Percentiles rank a stretch among this genome's conserved stretches.
phyloP scores from a whole-genome alignment of 371 early-diverging fungal species.

The Saksenaea oblongispora region DNA sequence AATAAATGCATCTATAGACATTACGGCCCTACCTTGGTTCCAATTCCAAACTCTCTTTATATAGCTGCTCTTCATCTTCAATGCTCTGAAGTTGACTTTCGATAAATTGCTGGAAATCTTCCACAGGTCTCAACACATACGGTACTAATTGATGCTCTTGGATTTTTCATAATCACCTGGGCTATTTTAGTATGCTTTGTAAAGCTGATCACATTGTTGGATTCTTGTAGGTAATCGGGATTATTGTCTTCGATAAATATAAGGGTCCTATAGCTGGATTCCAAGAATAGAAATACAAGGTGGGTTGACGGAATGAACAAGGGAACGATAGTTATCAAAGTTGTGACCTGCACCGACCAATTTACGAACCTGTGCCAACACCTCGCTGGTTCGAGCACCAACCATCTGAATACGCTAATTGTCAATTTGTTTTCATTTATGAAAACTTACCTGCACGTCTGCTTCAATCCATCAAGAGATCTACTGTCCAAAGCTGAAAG shows the following conservation, averaged over 20 bases:
- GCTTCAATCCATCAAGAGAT: constrained; percentile 75
- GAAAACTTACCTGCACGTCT: constrained; percentile 44
- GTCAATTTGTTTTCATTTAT: background rate
- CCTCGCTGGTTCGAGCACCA: constrained; percentile 46
- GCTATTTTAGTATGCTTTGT: constrained; percentile 88
- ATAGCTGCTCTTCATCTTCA: constrained; percentile 60
- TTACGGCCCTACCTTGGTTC: constrained; percentile 88
- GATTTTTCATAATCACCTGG: constrained; percentile 90
- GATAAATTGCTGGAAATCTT: constrained; percentile 85
- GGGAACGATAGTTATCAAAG: constrained; percentile 84
- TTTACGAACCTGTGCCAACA: constrained; percentile 49
- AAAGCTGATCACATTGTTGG: constrained; percentile 85
- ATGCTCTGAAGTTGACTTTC: constrained; percentile 48
- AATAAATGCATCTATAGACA: no score
- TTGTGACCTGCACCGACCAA: constrained; percentile 84
- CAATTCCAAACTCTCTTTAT: constrained; percentile 75
- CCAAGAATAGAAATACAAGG: constrained; percentile 94
- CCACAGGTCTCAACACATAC: constrained; percentile 78
- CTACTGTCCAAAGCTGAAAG: constrained; percentile 88
- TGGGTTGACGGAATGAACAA: constrained; percentile 84
- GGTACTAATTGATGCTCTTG: constrained; percentile 89
- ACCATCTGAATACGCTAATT: constrained; percentile 23
- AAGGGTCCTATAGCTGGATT: constrained; percentile 86
- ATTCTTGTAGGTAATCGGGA: constrained; percentile 55
- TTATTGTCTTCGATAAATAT: constrained; percentile 96